Evolutionary conservation across 805 yeast genomes (phyloP).

Genomic region (Ogataea angusta): DNA sequence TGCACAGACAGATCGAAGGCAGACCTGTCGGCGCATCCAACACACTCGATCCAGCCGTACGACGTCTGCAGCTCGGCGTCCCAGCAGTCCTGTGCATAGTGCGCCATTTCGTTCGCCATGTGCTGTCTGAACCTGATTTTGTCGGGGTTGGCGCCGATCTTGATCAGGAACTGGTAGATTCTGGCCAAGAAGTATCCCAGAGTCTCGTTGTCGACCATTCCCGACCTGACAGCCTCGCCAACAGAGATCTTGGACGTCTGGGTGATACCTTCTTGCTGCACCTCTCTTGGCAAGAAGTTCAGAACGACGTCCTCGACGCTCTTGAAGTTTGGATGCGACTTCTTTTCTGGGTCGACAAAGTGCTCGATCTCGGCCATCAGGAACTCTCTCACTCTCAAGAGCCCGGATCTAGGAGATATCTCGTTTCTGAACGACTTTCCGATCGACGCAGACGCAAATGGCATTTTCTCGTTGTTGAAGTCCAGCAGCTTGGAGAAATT

Average conservation of each 20-base stretch:
- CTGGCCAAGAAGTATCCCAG: constrained; percentile 96
- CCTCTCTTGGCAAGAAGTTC: constrained; percentile 77
- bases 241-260: constrained; percentile 60
- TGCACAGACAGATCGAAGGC: constrained; percentile 97
- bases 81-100: constrained; percentile 99
- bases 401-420: constrained; percentile 97
- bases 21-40: constrained; percentile 99
- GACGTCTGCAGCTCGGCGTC: constrained; percentile 96
- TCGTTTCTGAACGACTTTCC: constrained; percentile 99
- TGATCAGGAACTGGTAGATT: constrained; percentile 77
- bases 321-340: constrained; percentile 74
- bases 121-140: constrained; percentile 97
- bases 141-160: constrained; percentile 84
- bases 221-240: constrained; percentile 86
- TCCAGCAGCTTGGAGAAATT: constrained; percentile 92
- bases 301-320: constrained; percentile 72
- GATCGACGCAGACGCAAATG: constrained; percentile 98
- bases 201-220: constrained; percentile 94
- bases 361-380: constrained; percentile 99
- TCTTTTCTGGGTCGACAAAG: constrained; percentile 90
- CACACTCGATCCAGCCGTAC: constrained; percentile 99
- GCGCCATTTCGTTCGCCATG: constrained; percentile 99
- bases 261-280: constrained; percentile 84
- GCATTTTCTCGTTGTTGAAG: constrained; percentile 94
- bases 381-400: constrained; percentile 96